phyloP scores from a whole-genome alignment of 768 basidiomycete genomes.

The Boletus tomentosulus region DNA sequence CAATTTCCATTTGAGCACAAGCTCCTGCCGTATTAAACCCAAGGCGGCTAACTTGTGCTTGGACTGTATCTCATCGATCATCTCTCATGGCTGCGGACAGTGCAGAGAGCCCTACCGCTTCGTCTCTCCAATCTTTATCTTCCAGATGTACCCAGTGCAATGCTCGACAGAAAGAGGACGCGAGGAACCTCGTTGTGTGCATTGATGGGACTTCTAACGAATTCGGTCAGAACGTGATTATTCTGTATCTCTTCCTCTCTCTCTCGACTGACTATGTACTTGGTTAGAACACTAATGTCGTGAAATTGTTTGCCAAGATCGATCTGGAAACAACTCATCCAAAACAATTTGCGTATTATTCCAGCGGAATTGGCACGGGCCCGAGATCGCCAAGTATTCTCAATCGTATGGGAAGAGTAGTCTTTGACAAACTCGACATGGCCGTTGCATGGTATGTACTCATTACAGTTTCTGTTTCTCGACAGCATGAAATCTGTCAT shows the following conservation, averaged over 20 bases:
- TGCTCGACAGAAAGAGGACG: background rate
- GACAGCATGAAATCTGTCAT: no score
- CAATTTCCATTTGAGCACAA: background rate
- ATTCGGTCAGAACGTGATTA: background rate
- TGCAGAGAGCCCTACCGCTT: background rate
- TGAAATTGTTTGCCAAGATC: slow-evolving; percentile 34
- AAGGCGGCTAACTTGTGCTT: background rate
- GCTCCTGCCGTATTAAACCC: background rate
- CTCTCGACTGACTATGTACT: slow-evolving; percentile 1
- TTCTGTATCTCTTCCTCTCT: background rate
- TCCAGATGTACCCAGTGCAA: background rate
- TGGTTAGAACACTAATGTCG: slow-evolving; percentile 35
- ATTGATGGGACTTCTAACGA: background rate
- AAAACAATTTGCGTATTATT: slow-evolving; percentile 34
- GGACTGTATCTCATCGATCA: no score
- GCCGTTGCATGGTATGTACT: slow-evolving; percentile 36
- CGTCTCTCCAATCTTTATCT: background rate
- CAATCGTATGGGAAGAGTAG: slow-evolving; percentile 9
- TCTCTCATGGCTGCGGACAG: background rate
- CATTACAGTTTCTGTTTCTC: background rate
- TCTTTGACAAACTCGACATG: slow-evolving; percentile 31
- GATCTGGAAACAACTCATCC: slow-evolving; percentile 12
- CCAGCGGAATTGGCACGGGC: slow-evolving; percentile 37
- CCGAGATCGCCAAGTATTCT: slow-evolving; percentile 26
- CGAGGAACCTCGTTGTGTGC: slow-evolving; percentile 1